Conservation (phyloP, 2,329 filamentous ascomycete genomes). For the Fusarium palustre region DNA sequence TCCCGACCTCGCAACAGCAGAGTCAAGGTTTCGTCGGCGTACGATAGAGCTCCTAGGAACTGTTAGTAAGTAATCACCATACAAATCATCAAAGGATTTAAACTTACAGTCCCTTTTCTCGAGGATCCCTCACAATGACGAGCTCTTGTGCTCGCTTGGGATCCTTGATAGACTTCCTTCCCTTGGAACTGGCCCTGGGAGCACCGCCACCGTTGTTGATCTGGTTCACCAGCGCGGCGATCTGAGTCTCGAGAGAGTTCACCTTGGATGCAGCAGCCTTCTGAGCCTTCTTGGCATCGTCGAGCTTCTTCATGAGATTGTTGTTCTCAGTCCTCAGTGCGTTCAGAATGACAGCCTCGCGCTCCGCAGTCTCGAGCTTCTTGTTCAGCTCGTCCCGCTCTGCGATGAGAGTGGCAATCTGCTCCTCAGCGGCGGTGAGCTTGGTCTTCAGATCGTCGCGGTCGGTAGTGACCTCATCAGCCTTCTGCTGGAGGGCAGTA, state of each 20-base stretch:
- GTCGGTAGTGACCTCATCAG: conserved; percentile 30
- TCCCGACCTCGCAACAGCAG: conserved; percentile 32
- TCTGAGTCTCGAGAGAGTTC: conserved; percentile 33
- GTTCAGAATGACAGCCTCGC: conserved; percentile 38
- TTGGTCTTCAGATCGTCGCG: conserved; percentile 34
- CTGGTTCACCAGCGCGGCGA: conserved; percentile 41
- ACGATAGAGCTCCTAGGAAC: conserved; percentile 29
- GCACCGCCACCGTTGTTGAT: conserved; percentile 20
- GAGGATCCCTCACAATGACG: conserved; percentile 45
- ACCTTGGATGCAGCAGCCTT: conserved; percentile 39
- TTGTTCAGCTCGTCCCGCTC: conserved; percentile 36
- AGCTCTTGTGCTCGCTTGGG: conserved; percentile 44
- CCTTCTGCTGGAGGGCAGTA: conserved; percentile 33
- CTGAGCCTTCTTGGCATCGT: conserved; percentile 41
- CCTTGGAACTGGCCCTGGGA: conserved; percentile 23
- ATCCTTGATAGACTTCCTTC: conserved; percentile 41
- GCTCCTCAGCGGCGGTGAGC: conserved; percentile 29
- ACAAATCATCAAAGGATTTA: accelerated
- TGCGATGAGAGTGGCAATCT: conserved; percentile 19
- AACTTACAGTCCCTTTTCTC: conserved; percentile 44
- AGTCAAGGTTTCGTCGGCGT: conserved; percentile 33
- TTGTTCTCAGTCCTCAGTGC: conserved; percentile 44
- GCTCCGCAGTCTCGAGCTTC: conserved; percentile 40
- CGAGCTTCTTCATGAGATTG: conserved; percentile 42
- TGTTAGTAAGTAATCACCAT: not conserved